A percentile compares a stretch with the other conserved stretches of the same genome.
Conservation (phyloP, 1,284 basidiomycete species). For the Fomes fomentarius region DNA sequence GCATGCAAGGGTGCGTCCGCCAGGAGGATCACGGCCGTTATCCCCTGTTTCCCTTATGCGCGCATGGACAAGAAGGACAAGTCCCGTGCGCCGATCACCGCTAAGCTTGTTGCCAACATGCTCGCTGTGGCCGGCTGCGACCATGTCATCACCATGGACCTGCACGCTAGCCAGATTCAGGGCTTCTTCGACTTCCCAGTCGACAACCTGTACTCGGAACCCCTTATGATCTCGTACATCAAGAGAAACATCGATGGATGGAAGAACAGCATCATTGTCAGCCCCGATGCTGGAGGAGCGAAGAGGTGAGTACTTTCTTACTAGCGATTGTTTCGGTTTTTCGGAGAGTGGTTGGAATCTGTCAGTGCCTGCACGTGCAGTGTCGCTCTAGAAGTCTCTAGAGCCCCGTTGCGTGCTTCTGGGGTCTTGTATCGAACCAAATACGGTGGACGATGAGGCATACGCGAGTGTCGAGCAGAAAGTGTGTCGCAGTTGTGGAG, state of each 20-base stretch:
- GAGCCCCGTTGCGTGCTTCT: not conserved
- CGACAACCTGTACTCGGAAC: constrained; percentile 93
- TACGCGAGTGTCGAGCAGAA: no score
- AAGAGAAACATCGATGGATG: constrained; percentile 87
- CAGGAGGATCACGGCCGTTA: constrained; percentile 95
- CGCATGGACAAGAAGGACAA: constrained; percentile 99
- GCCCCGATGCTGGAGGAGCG: constrained; percentile 96
- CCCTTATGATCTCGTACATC: constrained; percentile 88
- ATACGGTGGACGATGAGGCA: no score
- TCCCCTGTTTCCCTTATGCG: constrained; percentile 97
- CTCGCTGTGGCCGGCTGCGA: constrained; percentile 95
- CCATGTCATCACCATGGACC: constrained; percentile 98
- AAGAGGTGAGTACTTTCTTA: constrained; percentile 76
- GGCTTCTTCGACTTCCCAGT: constrained; percentile 99
- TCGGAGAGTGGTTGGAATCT: not conserved
- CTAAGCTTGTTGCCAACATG: constrained; percentile 98
- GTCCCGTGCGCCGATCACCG: constrained; percentile 95
- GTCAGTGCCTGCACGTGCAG: not conserved
- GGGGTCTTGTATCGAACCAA: no score
- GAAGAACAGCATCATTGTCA: constrained; percentile 92
- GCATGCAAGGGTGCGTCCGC: constrained; percentile 98
- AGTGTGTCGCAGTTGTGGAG: no score
- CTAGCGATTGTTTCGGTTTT: not conserved
- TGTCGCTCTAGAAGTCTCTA: not conserved
- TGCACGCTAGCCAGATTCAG: constrained; percentile 98